Conservation (phyloP, 1,284 basidiomycete species). For the Malassezia caprae region DNA sequence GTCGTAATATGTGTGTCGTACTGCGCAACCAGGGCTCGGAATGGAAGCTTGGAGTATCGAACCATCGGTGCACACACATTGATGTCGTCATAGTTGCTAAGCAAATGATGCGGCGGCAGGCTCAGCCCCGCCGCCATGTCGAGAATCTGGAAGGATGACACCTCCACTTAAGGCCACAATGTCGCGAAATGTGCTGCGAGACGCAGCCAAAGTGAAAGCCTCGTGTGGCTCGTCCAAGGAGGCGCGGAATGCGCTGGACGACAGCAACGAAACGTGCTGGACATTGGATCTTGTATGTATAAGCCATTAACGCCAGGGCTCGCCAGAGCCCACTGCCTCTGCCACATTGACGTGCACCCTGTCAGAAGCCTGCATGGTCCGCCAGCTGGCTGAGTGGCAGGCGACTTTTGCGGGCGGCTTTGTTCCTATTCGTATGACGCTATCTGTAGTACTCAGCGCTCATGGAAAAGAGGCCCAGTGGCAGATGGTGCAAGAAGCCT, state of each 20-base stretch:
- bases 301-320: background rate
- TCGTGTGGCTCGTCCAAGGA: constrained; percentile 10
- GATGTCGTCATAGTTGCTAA: constrained; percentile 27
- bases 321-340: constrained; percentile 1
- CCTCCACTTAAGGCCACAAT: background rate
- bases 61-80: constrained; percentile 53
- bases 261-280: constrained; percentile 14
- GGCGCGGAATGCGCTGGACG: constrained; percentile 2
- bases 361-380: background rate
- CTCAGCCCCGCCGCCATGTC: constrained; percentile 8
- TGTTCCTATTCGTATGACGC: constrained; percentile 5
- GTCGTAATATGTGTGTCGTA: constrained; percentile 57
- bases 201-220: constrained; percentile 8
- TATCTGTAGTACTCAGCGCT: background rate
- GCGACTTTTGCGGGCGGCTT: constrained; percentile 18
- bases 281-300: constrained; percentile 10
- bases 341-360: background rate
- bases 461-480: background rate
- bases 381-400: background rate
- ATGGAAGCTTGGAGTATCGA: constrained; percentile 56
- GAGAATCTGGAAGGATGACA: background rate
- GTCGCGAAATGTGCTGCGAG: constrained; percentile 3
- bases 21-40: constrained; percentile 54
- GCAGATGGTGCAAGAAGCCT: background rate
- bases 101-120: constrained; percentile 27